A percentile compares a stretch with the other conserved stretches of the same genome.
Conservation (phyloP, 2,329 filamentous ascomycete genomes). For the Microsporum canis region DNA sequence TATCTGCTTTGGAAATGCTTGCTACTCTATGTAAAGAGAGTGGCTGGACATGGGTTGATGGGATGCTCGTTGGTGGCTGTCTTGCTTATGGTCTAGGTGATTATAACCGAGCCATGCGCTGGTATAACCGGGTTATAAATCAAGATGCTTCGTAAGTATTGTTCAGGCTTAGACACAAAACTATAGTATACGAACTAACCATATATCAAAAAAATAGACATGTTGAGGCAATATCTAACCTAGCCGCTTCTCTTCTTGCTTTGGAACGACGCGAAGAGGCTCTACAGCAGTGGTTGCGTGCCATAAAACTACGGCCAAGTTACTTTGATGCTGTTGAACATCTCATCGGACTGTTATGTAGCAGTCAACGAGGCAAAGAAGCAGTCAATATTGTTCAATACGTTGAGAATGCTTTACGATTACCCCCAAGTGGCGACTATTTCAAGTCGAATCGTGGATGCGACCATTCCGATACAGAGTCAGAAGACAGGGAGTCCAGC, state of each 20-base stretch:
- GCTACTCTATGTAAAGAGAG: conserved; percentile 66
- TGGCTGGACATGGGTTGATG: conserved; percentile 81
- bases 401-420: conserved; percentile 61
- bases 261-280: conserved; percentile 74
- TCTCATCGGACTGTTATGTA: conserved; percentile 75
- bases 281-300: conserved; percentile 70
- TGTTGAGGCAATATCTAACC: conserved; percentile 86
- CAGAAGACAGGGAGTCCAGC: conserved; percentile 42
- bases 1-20: conserved; percentile 58
- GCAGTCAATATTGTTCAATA: conserved; percentile 79
- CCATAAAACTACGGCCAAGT: conserved; percentile 70
- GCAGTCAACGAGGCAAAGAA: conserved; percentile 66
- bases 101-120: conserved; percentile 55
- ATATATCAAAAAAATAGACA: conserved; percentile 45
- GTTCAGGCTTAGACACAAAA: background rate
- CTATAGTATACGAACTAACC: conserved; percentile 7
- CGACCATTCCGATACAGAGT: conserved; percentile 50
- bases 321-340: conserved; percentile 95
- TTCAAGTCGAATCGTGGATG: conserved; percentile 42
- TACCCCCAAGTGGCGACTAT: conserved; percentile 38
- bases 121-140: conserved; percentile 46
- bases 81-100: conserved; percentile 80
- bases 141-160: conserved; percentile 45
- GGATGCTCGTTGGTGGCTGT: conserved; percentile 82
- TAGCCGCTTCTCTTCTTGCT: conserved; percentile 78